Percentiles rank a stretch among this genome's conserved stretches.
phyloP scores from a whole-genome alignment of 1,284 basidiomycete species.

The Leccinum pachyderme region DNA sequence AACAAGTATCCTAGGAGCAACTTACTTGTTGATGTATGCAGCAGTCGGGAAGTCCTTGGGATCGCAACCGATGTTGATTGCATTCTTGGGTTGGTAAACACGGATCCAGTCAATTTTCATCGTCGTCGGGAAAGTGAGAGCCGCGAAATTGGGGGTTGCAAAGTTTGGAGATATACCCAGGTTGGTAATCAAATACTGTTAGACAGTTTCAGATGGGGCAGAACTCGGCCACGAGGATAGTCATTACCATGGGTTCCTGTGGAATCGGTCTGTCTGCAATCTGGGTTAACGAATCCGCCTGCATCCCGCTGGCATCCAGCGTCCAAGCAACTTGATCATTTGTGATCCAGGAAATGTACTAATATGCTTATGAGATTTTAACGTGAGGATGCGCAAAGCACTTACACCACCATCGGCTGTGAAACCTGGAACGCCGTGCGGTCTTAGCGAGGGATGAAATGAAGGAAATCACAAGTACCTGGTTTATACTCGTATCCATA shows the following conservation, averaged over 20 bases:
- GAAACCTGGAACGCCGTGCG: conserved; percentile 26
- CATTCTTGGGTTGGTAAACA: conserved; percentile 70
- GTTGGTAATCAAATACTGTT: conserved; percentile 74
- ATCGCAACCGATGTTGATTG: conserved; percentile 81
- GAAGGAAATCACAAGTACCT: conserved; percentile 28
- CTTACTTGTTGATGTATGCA: conserved; percentile 70
- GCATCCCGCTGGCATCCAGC: conserved; percentile 69
- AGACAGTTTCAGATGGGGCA: conserved; percentile 1
- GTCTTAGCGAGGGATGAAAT: conserved; percentile 17
- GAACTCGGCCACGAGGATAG: not conserved
- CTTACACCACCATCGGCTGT: conserved; percentile 25
- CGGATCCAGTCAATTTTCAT: conserved; percentile 85
- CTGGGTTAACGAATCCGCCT: conserved; percentile 59
- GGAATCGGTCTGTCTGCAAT: conserved; percentile 76
- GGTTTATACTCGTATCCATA: conserved; percentile 58
- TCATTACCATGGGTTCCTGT: conserved; percentile 77
- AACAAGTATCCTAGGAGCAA: conserved; percentile 10
- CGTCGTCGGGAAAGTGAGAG: conserved; percentile 65
- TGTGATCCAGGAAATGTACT: conserved; percentile 83
- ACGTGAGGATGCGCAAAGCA: conserved; percentile 27
- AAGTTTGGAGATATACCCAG: conserved; percentile 83
- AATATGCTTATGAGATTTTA: conserved; percentile 5
- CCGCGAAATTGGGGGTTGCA: conserved; percentile 61
- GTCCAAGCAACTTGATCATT: conserved; percentile 72
- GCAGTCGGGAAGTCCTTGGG: conserved; percentile 76